phyloP scores from a whole-genome alignment of 345 rosid genomes.

The Salix udensis region DNA sequence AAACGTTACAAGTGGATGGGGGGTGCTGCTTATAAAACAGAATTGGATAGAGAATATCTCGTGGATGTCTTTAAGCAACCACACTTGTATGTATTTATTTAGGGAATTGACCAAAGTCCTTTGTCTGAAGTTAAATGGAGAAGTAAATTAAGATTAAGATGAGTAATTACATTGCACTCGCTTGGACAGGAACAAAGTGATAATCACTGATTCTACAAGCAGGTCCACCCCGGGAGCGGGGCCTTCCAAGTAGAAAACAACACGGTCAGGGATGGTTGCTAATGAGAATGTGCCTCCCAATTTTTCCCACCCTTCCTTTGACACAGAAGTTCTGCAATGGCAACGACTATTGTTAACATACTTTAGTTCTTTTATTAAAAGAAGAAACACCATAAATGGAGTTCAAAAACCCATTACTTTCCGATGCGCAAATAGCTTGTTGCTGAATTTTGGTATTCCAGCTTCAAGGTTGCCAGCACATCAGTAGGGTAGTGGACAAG shows the following conservation, averaged over 20 bases:
- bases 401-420: slow-evolving; percentile 54
- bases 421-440: slow-evolving; percentile 55
- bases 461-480: slow-evolving; percentile 76
- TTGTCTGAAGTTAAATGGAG: not conserved
- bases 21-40: not conserved
- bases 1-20: no score
- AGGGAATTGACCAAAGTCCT: not conserved
- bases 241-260: slow-evolving; percentile 84
- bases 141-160: slow-evolving; percentile 5
- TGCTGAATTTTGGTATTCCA: slow-evolving; percentile 47
- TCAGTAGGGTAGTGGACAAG: slow-evolving; percentile 48
- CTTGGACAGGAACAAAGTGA: slow-evolving; percentile 45
- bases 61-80: not conserved
- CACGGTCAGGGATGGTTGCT: slow-evolving; percentile 56
- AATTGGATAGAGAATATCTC: not conserved
- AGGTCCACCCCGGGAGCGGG: slow-evolving; percentile 81
- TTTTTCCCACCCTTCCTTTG: slow-evolving; percentile 63
- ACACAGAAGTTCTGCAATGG: slow-evolving; percentile 54
- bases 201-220: slow-evolving; percentile 61
- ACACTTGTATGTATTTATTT: not conserved
- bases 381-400: slow-evolving; percentile 3
- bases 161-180: slow-evolving; percentile 42
- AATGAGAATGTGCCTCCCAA: slow-evolving; percentile 74
- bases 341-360: not conserved
- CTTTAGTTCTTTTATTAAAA: not conserved